Evolutionary conservation across 2,329 filamentous ascomycete species (phyloP), one percentile per base, ranked within the genome.

Genomic region (Cryphonectria parasitica): DNA sequence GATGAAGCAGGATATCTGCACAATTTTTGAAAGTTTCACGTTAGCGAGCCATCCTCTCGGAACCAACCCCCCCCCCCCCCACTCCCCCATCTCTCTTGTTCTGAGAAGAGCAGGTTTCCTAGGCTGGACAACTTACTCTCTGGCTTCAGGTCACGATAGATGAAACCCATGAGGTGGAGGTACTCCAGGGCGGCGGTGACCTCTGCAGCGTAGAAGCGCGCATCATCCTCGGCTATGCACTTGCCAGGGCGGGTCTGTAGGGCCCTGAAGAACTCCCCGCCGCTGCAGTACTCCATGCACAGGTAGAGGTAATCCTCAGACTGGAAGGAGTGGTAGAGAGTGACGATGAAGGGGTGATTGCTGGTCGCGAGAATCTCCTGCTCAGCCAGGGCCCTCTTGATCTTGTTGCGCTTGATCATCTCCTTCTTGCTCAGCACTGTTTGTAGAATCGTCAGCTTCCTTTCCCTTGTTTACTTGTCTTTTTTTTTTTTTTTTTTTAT

Each of bases 321-420:
- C 81, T 99, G 96, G 86, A 99, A 99, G 0, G 95, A 98, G 83
- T 99, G 96, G 80, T 98, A 99, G 2, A 99, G 86, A 0, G 96
- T 99, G 73, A 99, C 96, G 79, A 99, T 99, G 81, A 99, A 99
- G 0, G 96, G 96, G 78, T 99, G 96, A 77, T 99, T 99, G 85
- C 95, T 98, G 58, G 96, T 99, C 11, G 96, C 96, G 68, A 99
- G 85, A 74, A 99, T 99, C 81, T 99, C 96, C 80, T 98, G 96
- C 83, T 99, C 96, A 52, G 96, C 96, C 75, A 99, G 86, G 19
- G 96, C 96, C 79, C 96, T 90, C 88, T 99, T 99, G 84, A 99
- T 99, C 88, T 99, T 99, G 86, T 99, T 99, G 71, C 96, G 92
- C 85, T 99, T 99, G 82, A 99, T 99, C 96, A 99, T 99, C 82